These are phyloP conservation scores for Davidsoniella australis DNA, from an alignment of 2,329 filamentous ascomycete species.

Conservation along the genomic window DNA sequence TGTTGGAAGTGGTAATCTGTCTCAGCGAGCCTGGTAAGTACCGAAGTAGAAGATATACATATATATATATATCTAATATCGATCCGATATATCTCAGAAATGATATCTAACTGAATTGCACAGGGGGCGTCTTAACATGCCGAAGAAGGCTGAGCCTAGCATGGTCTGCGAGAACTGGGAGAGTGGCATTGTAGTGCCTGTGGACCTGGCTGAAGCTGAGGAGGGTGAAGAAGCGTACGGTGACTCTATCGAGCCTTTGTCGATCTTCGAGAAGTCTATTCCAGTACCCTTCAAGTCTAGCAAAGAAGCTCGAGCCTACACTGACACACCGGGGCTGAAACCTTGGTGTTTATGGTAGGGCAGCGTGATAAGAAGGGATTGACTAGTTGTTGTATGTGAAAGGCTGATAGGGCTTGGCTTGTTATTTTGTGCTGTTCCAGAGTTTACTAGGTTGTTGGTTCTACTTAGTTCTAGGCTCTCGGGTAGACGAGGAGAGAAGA, in stretches of 20 bases:
- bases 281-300: slow-evolving; percentile 7
- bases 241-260: slow-evolving; percentile 4
- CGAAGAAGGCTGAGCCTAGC: slow-evolving; percentile 52
- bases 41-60: not conserved
- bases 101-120: not conserved
- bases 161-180: slow-evolving; percentile 89
- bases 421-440: too few relatives aligned
- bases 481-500: too few relatives aligned
- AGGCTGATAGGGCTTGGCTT: too few relatives aligned
- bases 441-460: too few relatives aligned
- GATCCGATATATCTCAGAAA: too few relatives aligned
- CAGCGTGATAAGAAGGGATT: not conserved
- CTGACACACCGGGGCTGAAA: not conserved
- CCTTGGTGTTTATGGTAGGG: slow-evolving; percentile 8
- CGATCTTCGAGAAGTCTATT: slow-evolving; percentile 3
- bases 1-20: slow-evolving; percentile 79
- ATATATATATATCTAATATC: too few relatives aligned
- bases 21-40: slow-evolving; percentile 76
- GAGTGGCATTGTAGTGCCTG: slow-evolving; percentile 66
- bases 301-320: not conserved
- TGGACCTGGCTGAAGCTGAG: slow-evolving; percentile 18
- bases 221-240: too few relatives aligned
- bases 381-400: too few relatives aligned
- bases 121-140: slow-evolving; percentile 63
- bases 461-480: too few relatives aligned